phyloP scores from a whole-genome alignment of 2,329 filamentous ascomycete genomes.

The Diatrype stigma region DNA sequence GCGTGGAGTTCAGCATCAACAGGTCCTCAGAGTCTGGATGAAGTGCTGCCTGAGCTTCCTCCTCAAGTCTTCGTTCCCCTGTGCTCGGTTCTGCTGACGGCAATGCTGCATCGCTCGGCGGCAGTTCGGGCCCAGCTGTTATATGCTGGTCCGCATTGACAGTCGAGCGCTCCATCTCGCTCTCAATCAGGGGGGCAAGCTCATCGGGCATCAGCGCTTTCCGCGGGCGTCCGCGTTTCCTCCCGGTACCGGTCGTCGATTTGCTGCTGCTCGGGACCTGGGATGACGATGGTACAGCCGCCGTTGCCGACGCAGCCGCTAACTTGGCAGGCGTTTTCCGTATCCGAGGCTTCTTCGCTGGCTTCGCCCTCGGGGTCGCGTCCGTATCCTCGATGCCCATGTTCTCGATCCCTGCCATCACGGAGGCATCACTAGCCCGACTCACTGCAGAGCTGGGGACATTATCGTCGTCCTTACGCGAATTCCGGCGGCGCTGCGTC shows the following conservation, averaged over 20 bases:
- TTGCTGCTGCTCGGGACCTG: slow-evolving; percentile 3
- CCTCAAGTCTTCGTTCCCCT: background rate
- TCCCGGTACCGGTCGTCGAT: slow-evolving; percentile 19
- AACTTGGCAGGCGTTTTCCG: background rate
- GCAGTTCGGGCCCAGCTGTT: background rate
- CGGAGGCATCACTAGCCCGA: slow-evolving; percentile 17
- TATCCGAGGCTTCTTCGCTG: background rate
- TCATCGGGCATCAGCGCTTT: slow-evolving; percentile 23
- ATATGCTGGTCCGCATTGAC: slow-evolving; percentile 3
- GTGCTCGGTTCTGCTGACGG: background rate
- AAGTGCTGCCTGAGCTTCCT: background rate
- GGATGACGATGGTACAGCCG: too few relatives aligned
- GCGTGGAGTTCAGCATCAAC: background rate
- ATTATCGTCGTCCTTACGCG: background rate
- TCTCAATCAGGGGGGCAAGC: slow-evolving; percentile 12
- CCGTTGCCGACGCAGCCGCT: too few relatives aligned
- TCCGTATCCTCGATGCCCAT: slow-evolving; percentile 11
- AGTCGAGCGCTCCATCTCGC: slow-evolving; percentile 6
- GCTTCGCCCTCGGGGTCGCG: slow-evolving; percentile 26
- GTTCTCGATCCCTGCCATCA: slow-evolving; percentile 4
- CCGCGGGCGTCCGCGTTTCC: slow-evolving; percentile 28
- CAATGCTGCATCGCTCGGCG: background rate
- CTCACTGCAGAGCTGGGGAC: slow-evolving; percentile 24
- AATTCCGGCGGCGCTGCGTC: background rate
- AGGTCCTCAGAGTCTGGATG: background rate